phyloP scores from a whole-genome alignment of 768 basidiomycete genomes.

The Daedaleopsis nitida region DNA sequence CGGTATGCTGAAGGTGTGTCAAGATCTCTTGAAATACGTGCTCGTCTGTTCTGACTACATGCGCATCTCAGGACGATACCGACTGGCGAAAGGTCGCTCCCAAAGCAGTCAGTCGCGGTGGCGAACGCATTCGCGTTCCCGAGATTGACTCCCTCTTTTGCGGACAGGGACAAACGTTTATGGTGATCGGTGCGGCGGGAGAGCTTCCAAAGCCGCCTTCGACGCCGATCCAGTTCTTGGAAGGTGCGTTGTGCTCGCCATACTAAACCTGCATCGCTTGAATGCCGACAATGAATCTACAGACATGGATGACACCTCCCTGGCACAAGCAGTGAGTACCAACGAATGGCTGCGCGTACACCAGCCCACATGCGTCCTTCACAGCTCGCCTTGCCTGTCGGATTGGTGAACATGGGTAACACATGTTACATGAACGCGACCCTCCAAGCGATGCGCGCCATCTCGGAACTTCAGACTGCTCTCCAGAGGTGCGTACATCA shows the following conservation, averaged over 20 bases:
- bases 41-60: not conserved
- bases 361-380: not conserved
- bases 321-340: constrained; percentile 73
- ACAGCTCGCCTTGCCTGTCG: constrained; percentile 80
- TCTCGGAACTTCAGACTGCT: constrained; percentile 84
- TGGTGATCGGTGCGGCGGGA: constrained; percentile 91
- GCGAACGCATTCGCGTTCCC: not conserved
- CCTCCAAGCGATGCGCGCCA: constrained; percentile 88
- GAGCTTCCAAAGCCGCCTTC: constrained; percentile 88
- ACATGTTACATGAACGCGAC: constrained; percentile 99
- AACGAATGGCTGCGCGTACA: not conserved
- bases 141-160: not conserved
- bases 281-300: not conserved
- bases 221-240: constrained; percentile 79
- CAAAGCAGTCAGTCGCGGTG: constrained; percentile 60
- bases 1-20: constrained; percentile 79
- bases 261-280: not conserved
- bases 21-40: not conserved
- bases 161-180: constrained; percentile 81
- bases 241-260: constrained; percentile 51
- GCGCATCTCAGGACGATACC: constrained; percentile 68
- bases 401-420: constrained; percentile 86
- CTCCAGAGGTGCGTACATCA: constrained; percentile 53
- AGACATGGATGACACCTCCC: constrained; percentile 83
- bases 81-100: constrained; percentile 83